Conservation (phyloP, 2,329 filamentous ascomycete genomes). For the Graphium sp. region DNA sequence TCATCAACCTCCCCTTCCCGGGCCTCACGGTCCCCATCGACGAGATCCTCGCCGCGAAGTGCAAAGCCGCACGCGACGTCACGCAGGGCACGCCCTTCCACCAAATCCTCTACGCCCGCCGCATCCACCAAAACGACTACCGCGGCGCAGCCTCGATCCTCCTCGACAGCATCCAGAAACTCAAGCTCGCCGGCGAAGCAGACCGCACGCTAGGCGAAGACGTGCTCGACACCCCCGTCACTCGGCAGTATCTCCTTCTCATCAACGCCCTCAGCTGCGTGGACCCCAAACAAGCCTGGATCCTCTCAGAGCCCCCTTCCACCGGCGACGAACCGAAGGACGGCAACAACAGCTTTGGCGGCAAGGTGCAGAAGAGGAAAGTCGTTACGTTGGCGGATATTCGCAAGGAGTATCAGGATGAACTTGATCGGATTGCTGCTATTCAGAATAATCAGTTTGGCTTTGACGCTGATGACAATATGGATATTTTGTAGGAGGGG, state of each 20-base stretch:
- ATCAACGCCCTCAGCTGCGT: conserved; percentile 90
- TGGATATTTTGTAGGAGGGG: conserved; percentile 28
- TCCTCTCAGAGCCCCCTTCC: conserved; percentile 37
- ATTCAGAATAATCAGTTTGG: conserved; percentile 85
- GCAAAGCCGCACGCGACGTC: conserved; percentile 51
- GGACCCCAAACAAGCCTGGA: conserved; percentile 63
- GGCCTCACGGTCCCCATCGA: conserved; percentile 67
- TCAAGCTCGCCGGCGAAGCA: conserved; percentile 40
- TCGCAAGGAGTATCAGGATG: conserved; percentile 73
- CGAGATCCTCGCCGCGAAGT: conserved; percentile 55
- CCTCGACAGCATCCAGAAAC: conserved; percentile 45
- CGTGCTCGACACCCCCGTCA: conserved; percentile 44
- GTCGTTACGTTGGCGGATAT: conserved; percentile 78
- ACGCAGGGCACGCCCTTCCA: conserved; percentile 56
- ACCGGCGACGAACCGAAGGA: conserved; percentile 6
- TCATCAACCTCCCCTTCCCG: conserved; percentile 65
- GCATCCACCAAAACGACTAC: conserved; percentile 71
- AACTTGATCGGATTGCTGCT: conserved; percentile 74
- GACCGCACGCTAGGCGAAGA: conserved; percentile 38
- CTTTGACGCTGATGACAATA: conserved; percentile 39
- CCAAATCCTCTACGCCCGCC: conserved; percentile 81
- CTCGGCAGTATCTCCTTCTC: conserved; percentile 69
- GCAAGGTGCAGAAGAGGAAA: conserved; percentile 37
- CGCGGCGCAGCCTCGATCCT: conserved; percentile 55
- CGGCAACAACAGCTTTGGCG: conserved; percentile 6